Conservation (phyloP, 768 basidiomycete genomes). For the Mycena galericulata region DNA sequence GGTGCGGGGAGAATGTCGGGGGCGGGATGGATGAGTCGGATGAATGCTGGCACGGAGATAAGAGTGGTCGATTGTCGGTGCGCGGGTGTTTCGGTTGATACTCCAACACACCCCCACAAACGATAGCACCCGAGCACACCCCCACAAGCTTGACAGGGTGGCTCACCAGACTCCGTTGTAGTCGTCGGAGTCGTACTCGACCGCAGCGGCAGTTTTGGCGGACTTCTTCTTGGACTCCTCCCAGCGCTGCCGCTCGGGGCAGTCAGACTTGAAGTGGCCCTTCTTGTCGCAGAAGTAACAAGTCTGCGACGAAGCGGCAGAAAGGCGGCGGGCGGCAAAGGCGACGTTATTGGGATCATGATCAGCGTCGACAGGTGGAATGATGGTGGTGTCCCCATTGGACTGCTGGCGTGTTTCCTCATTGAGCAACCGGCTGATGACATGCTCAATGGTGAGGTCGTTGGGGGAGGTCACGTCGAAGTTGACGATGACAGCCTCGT, state of each 20-base stretch:
- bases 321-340: conserved; percentile 17
- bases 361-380: neutral
- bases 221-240: no score
- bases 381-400: neutral
- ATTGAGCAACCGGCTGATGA: conserved; percentile 14
- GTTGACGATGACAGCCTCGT: conserved; percentile 21
- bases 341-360: conserved; percentile 23
- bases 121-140: conserved; percentile 7
- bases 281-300: no score
- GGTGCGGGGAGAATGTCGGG: no score
- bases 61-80: no score
- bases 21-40: no score
- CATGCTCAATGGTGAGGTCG: conserved; percentile 11
- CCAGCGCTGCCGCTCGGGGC: conserved; percentile 5
- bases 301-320: conserved; percentile 28
- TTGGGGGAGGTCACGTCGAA: conserved; percentile 16
- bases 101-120: conserved; percentile 18
- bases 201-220: no score
- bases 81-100: no score
- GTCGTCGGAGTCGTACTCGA: no score
- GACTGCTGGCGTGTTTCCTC: conserved; percentile 3
- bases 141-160: no score
- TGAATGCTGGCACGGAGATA: no score
- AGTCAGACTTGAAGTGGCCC: no score
- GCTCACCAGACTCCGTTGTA: no score